These are phyloP conservation scores for Trichoderma sp. DNA, from an alignment of 2,329 filamentous ascomycete genomes.

Conservation along the genomic window DNA sequence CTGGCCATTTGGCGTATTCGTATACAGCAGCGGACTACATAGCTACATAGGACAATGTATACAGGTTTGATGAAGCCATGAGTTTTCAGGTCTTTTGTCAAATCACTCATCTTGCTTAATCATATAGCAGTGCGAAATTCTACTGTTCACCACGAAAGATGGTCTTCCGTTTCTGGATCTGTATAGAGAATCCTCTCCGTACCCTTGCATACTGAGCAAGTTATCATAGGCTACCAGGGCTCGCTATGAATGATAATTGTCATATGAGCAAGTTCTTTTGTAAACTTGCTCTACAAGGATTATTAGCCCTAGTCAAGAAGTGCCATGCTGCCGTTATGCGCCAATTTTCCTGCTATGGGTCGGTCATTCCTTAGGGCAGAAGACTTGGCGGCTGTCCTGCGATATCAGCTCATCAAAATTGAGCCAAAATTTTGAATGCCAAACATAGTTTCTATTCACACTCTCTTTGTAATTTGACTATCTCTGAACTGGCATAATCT, in stretches of 20 bases:
- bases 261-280: background rate
- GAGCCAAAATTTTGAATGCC: background rate
- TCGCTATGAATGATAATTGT: background rate
- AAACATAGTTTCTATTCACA: background rate
- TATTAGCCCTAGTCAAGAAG: background rate
- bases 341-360: background rate
- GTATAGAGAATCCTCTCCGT: background rate
- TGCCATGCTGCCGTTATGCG: background rate
- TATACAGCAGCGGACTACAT: background rate
- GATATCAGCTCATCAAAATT: background rate
- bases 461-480: background rate
- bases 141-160: background rate
- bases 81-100: background rate
- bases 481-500: background rate
- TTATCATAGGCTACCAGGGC: background rate
- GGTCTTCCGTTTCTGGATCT: background rate
- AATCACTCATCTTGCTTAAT: background rate
- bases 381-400: background rate
- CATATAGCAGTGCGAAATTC: background rate
- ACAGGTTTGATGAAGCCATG: background rate
- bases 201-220: background rate
- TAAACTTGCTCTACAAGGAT: background rate
- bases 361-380: background rate
- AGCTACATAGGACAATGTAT: background rate
- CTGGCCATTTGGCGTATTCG: background rate